Percentiles rank a stretch among this genome's conserved stretches.
These are phyloP conservation scores for Inonotus obliquus DNA, from an alignment of 1,284 basidiomycete species.

Conservation along the genomic window DNA sequence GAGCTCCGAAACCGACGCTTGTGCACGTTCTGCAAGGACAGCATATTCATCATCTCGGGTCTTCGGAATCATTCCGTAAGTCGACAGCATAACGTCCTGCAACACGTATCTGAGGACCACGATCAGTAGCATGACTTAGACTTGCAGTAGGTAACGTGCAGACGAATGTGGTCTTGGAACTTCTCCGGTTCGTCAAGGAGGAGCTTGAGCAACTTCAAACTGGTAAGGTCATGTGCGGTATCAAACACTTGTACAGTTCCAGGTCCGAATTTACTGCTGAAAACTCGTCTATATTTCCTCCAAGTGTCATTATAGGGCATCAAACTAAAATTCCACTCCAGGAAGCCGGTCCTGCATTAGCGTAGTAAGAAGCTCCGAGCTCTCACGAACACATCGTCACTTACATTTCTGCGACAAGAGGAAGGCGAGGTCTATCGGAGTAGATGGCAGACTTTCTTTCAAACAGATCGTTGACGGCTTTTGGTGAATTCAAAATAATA, in stretches of 20 bases:
- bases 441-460: conserved; percentile 36
- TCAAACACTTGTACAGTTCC: conserved; percentile 27
- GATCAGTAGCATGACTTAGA: background rate
- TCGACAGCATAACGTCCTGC: conserved; percentile 1
- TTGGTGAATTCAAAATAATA: conserved; percentile 33
- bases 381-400: conserved; percentile 23
- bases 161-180: conserved; percentile 24
- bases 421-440: conserved; percentile 31
- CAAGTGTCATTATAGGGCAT: conserved; percentile 27
- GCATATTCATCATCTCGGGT: conserved; percentile 1
- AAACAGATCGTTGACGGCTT: conserved; percentile 34
- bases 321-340: conserved; percentile 24
- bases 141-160: conserved; percentile 20
- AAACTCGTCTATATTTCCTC: conserved; percentile 27
- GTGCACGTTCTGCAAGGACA: background rate
- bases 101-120: background rate
- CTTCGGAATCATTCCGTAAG: background rate
- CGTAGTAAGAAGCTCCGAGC: too few relatives aligned
- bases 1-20: background rate
- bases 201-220: conserved; percentile 21
- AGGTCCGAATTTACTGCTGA: background rate
- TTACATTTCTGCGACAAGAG: conserved; percentile 27
- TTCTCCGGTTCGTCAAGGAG: conserved; percentile 22
- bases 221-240: conserved; percentile 21
- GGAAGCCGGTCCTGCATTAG: conserved; percentile 17